Evolutionary conservation across 179 eudicot genomes (phyloP).

Genomic region (Heliamphora pulchella): DNA sequence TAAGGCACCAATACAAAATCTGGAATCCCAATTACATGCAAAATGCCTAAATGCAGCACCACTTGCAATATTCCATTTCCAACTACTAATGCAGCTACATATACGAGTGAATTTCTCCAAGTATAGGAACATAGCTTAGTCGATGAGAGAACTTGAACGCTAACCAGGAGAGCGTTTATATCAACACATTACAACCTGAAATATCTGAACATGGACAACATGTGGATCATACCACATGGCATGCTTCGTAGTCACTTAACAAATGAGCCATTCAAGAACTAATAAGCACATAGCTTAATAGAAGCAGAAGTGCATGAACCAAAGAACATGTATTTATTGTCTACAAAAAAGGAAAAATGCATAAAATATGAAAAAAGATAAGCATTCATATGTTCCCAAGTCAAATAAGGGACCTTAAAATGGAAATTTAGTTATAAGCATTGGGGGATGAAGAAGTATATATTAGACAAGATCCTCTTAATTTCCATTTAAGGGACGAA

Average conservation of each 20-base stretch:
- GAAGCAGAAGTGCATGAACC: neutral
- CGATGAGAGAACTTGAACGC: neutral
- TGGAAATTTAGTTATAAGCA: neutral
- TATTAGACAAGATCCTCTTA: constrained; percentile 8
- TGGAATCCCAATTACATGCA: neutral
- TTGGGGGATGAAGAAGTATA: neutral
- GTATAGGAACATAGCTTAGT: neutral
- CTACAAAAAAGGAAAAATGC: neutral
- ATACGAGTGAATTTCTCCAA: neutral
- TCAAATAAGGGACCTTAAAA: neutral
- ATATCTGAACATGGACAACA: neutral
- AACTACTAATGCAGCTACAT: neutral
- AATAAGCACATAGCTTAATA: neutral
- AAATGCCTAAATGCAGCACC: neutral
- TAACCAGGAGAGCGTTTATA: constrained; percentile 4
- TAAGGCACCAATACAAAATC: neutral
- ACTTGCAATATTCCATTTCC: neutral
- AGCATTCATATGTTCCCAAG: neutral
- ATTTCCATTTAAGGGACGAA: neutral
- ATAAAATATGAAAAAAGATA: neutral
- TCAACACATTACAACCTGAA: constrained; percentile 7
- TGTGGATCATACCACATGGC: neutral
- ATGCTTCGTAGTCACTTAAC: neutral
- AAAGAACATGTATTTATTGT: neutral
- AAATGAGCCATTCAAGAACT: neutral